These are phyloP conservation scores for Chalciporus pseudorubinellus DNA, from an alignment of 768 basidiomycete genomes.

Conservation along the genomic window DNA sequence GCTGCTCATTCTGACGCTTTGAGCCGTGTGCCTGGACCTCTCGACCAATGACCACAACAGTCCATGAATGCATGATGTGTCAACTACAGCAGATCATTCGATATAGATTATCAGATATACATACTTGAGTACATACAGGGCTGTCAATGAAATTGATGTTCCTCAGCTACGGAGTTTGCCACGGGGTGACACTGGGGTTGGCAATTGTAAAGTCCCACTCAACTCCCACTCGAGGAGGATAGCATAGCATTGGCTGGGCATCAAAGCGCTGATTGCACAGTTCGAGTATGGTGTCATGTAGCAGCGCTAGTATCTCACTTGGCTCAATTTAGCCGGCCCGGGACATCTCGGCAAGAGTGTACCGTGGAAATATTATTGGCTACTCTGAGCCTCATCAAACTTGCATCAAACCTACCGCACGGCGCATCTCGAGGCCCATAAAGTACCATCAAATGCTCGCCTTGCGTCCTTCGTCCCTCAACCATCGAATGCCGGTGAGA, in stretches of 20 bases:
- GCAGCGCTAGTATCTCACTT: conserved; percentile 11
- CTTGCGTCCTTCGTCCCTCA: not conserved
- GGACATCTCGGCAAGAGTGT: conserved; percentile 17
- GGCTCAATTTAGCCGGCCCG: not conserved
- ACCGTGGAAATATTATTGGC: not conserved
- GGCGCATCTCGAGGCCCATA: not conserved
- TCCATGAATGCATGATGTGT: too few species aligned
- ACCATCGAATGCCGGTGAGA: not conserved
- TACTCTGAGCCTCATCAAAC: conserved; percentile 1
- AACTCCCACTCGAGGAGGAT: not conserved
- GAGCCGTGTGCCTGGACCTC: too few species aligned
- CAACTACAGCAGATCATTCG: too few species aligned
- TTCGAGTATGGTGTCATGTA: conserved; percentile 16
- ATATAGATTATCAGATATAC: too few species aligned
- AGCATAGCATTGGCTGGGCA: not conserved
- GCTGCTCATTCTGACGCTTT: too few species aligned
- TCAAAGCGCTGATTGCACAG: not conserved
- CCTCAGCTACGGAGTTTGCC: too few species aligned
- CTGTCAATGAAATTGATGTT: too few species aligned
- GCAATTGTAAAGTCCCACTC: too few species aligned
- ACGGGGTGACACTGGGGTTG: too few species aligned
- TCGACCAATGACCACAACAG: too few species aligned
- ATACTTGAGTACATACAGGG: too few species aligned
- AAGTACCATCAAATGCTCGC: not conserved
- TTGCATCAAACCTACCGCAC: not conserved